Evolutionary conservation across 345 rosid species (phyloP), one percentile per base, ranked within the genome.

Genomic region (Acer yangbiense): DNA sequence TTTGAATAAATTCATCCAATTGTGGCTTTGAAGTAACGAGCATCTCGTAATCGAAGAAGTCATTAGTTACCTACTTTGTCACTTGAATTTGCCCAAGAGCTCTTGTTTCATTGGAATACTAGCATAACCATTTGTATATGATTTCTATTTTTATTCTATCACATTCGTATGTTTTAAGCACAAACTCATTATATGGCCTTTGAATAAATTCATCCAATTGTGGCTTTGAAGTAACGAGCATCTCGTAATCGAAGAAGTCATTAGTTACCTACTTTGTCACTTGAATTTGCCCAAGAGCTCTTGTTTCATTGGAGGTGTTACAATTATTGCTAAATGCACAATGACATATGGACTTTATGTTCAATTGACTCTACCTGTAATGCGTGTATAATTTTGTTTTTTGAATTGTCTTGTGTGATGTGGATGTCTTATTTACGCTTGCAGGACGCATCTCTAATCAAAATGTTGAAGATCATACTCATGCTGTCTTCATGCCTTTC

Each of bases 401-500:
- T 21, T 39, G 57, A 75, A 27, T 41, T 9, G 21, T 70, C 35
- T 72, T 81, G 72, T 58, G 7, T 66, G 65, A 66, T 35, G 27
- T 69, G 17, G 67, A 21, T 35, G 43, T 78, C 68, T 11, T 70
- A 8, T 80, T 77, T 83, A 57, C 81, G 81, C 52, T 41, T 82
- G 74, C 75, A 95, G 99, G 99, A 32, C 83, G 89, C 64, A 82
- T 92, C 54, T 71, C 92, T 78, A 84, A 78, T 70, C 77, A 75
- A 81, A 81, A 67, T 79, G 73, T 55, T 17, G 97, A 76, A 80
- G 83, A 86, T 60, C 93, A 84, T 76, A 92, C 92, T 0, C 97
- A 90, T 82, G 94, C 89, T 83, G 88, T 95, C 71, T 89, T 82
- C 87, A 87, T 93, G 93, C 89, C 97, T 44, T 95, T 93, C 75